phyloP scores from a whole-genome alignment of 495 filamentous ascomycete genomes.

The Hypoxylon trugodes region DNA sequence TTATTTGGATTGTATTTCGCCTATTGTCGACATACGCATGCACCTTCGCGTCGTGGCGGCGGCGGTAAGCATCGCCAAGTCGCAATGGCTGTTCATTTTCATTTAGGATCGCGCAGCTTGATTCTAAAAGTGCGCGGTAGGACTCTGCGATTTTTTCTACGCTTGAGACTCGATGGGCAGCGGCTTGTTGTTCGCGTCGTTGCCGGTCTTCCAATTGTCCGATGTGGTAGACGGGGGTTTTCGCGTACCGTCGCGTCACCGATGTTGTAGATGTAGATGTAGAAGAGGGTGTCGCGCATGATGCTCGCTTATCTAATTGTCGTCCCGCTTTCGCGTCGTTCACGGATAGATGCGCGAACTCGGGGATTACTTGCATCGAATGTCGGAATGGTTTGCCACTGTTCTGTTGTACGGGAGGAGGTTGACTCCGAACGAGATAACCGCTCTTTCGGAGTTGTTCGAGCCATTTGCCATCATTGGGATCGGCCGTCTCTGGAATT shows the following conservation, averaged over 20 bases:
- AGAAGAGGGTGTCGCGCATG: conserved; percentile 27
- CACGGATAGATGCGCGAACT: conserved; percentile 49
- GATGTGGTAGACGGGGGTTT: conserved; percentile 54
- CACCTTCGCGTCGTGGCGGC: not conserved
- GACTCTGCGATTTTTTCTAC: conserved; percentile 57
- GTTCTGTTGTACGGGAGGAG: conserved; percentile 18
- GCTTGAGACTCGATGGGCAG: conserved; percentile 43
- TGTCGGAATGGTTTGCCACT: conserved; percentile 24
- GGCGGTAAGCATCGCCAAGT: not conserved
- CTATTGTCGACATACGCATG: conserved; percentile 10
- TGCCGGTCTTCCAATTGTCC: conserved; percentile 49
- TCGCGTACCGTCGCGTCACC: conserved; percentile 50
- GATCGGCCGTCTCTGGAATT: conserved; percentile 31
- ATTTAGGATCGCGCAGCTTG: conserved; percentile 35
- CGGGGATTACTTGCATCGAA: conserved; percentile 47
- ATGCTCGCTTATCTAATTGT: conserved; percentile 31
- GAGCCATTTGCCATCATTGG: conserved; percentile 48
- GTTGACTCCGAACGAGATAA: conserved; percentile 36
- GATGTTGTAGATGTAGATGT: conserved; percentile 24
- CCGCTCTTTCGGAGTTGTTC: conserved; percentile 47
- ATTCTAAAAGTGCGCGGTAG: conserved; percentile 53
- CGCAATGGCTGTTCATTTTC: conserved; percentile 35
- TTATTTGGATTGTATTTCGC: conserved; percentile 17
- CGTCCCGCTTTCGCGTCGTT: conserved; percentile 33
- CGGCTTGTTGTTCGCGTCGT: conserved; percentile 34